These are phyloP conservation scores for Panaeolus cyanescens DNA, from an alignment of 768 basidiomycete species.

Conservation along the genomic window DNA sequence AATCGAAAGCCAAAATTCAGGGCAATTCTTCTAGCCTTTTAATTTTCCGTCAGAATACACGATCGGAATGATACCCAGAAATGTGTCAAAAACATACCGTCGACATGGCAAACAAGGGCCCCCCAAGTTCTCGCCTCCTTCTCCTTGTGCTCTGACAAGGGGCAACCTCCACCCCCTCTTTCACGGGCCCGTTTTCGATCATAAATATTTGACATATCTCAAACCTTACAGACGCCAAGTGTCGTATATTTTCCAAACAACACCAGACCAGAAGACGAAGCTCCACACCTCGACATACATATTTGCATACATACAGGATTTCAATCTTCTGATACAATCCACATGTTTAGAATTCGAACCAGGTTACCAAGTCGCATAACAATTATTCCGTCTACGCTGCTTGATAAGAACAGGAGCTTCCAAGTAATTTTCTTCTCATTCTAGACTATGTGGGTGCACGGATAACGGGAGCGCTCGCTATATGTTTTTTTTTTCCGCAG, in stretches of 20 bases:
- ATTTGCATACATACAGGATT: background rate
- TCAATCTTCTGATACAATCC: background rate
- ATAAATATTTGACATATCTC: background rate
- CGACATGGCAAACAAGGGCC: background rate
- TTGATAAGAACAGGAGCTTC: constrained; percentile 2
- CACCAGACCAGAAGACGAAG: no score
- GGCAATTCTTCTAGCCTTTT: constrained; percentile 1
- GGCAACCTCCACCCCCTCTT: background rate
- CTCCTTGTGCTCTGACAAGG: constrained; percentile 2
- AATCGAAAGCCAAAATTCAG: constrained; percentile 2
- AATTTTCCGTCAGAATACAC: constrained; percentile 1
- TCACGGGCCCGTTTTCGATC: constrained; percentile 2
- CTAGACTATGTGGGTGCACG: background rate
- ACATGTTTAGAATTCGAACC: background rate
- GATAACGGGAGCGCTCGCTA: background rate
- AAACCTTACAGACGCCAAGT: background rate
- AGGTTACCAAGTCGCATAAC: background rate
- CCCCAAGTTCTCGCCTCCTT: background rate
- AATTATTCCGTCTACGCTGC: background rate
- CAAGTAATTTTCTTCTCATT: background rate
- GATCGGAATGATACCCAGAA: background rate
- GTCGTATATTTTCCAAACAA: background rate
- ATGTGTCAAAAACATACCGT: background rate
- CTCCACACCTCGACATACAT: background rate
- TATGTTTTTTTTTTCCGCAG: background rate